Conservation (phyloP, 495 filamentous ascomycete species). For the Evansstolkia leycettana region DNA sequence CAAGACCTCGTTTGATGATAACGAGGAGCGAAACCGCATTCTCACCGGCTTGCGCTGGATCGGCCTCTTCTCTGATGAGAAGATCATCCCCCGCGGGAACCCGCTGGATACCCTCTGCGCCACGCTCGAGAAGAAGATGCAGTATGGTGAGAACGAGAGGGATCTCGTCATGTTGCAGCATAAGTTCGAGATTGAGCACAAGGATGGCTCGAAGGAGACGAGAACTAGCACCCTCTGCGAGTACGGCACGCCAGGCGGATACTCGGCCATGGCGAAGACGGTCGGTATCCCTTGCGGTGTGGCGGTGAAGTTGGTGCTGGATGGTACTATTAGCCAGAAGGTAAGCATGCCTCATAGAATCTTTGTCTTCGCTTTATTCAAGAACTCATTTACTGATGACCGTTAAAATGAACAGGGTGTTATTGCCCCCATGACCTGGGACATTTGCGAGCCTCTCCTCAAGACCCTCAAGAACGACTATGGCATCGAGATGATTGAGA, state of each 20-base stretch:
- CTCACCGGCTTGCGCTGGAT: slow-evolving; percentile 73
- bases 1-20: slow-evolving; percentile 58
- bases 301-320: slow-evolving; percentile 71
- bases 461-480: slow-evolving; percentile 58
- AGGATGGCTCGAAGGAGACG: slow-evolving; percentile 63
- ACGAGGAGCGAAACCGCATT: slow-evolving; percentile 65
- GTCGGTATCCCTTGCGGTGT: slow-evolving; percentile 53
- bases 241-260: slow-evolving; percentile 73
- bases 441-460: slow-evolving; percentile 56
- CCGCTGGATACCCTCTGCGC: slow-evolving; percentile 85
- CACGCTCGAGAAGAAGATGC: slow-evolving; percentile 84
- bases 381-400: background rate
- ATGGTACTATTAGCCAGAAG: slow-evolving; percentile 65
- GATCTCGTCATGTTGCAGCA: slow-evolving; percentile 86
- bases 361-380: background rate
- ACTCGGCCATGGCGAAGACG: slow-evolving; percentile 82
- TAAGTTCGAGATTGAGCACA: slow-evolving; percentile 80
- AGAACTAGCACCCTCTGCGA: slow-evolving; percentile 72
- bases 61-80: slow-evolving; percentile 70
- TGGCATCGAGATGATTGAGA: slow-evolving; percentile 34
- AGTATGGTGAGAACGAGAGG: slow-evolving; percentile 71
- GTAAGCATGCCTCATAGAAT: slow-evolving; percentile 8
- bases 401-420: no score
- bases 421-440: slow-evolving; percentile 65
- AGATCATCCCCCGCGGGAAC: slow-evolving; percentile 63